A percentile compares a stretch with the other conserved stretches of the same genome.
Conservation (phyloP, 331 rosid species). For the Malus hybrid region DNA sequence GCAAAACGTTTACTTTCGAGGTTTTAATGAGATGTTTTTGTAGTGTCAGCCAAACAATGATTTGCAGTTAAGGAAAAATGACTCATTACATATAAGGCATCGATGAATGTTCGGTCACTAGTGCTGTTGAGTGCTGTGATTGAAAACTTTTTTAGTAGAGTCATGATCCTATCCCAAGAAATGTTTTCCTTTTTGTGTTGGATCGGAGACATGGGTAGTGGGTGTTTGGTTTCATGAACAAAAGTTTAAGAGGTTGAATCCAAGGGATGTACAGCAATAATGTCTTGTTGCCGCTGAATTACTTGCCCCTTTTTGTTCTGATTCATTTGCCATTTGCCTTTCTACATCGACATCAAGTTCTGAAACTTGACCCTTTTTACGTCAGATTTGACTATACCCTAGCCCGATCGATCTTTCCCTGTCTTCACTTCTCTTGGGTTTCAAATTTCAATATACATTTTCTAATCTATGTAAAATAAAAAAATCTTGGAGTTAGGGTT, state of each 20-base stretch:
- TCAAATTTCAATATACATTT: not conserved
- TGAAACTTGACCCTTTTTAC: slow-evolving; percentile 32
- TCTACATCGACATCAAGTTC: slow-evolving; percentile 54
- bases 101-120: not conserved
- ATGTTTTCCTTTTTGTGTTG: slow-evolving; percentile 21
- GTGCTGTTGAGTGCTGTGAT: slow-evolving; percentile 21
- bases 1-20: no score
- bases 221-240: slow-evolving; percentile 49
- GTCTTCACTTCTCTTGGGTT: not conserved
- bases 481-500: not conserved
- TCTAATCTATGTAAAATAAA: no score
- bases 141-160: slow-evolving; percentile 24
- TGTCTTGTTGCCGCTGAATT: slow-evolving; percentile 44
- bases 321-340: slow-evolving; percentile 55
- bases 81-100: not conserved
- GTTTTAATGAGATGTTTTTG: not conserved
- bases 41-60: not conserved
- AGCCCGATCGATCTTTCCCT: not conserved
- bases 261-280: slow-evolving; percentile 65
- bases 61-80: no score
- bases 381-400: slow-evolving; percentile 23
- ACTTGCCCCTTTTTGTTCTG: slow-evolving; percentile 69
- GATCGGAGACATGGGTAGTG: slow-evolving; percentile 55
- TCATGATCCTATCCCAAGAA: slow-evolving; percentile 27
- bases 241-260: slow-evolving; percentile 62